phyloP scores from a whole-genome alignment of 495 filamentous ascomycete genomes.

The Aspergillus coremiiformis region DNA sequence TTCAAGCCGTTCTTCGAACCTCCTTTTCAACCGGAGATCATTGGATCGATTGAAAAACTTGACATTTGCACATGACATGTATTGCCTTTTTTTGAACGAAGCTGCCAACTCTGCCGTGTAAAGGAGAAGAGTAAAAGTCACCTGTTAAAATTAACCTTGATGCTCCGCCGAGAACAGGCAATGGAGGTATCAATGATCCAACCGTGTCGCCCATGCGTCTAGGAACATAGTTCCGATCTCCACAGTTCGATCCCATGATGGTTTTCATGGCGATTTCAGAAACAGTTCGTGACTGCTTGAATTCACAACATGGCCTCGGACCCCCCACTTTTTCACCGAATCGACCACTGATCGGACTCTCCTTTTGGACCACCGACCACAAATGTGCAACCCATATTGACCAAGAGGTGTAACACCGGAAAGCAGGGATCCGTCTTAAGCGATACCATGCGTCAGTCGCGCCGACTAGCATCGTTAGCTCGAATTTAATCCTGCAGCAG shows the following conservation, averaged over 20 bases:
- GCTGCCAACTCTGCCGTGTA: background rate
- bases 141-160: background rate
- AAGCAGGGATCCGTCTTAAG: slow-evolving; percentile 4
- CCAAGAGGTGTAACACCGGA: slow-evolving; percentile 6
- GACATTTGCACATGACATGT: background rate
- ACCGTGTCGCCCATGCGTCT: background rate
- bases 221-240: background rate
- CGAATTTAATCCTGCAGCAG: slow-evolving; percentile 1
- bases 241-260: background rate
- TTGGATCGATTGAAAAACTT: background rate
- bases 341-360: background rate
- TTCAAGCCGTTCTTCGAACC: background rate
- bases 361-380: background rate
- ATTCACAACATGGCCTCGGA: background rate
- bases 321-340: background rate
- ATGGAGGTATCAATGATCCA: background rate
- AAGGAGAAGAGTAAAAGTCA: background rate
- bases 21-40: background rate
- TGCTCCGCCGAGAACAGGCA: background rate
- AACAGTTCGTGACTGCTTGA: background rate
- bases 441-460: background rate
- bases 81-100: background rate
- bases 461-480: background rate
- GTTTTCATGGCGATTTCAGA: background rate
- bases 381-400: background rate